Evolutionary conservation across 768 basidiomycete genomes (phyloP), one percentile per base, ranked within the genome.

Genomic region (Termitomyces sp.): DNA sequence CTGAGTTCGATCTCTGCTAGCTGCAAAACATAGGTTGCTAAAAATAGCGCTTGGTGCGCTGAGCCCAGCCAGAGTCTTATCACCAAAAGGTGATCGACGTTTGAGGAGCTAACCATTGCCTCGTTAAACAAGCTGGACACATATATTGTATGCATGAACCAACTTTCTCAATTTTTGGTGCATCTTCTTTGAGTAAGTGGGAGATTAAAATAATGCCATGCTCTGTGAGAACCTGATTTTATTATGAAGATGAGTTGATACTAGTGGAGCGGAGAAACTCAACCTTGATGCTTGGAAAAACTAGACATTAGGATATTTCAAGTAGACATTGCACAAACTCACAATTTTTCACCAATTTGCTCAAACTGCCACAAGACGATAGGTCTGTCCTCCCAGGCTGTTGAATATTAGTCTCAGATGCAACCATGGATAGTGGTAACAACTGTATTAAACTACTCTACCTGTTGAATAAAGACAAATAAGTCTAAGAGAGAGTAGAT

Each of bases 371-470:
- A 80, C 54, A 98, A 80, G 6, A 96, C 88, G 16, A 86, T 75
- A 4, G 93, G 85, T 20, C 90, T 76, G 65, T 94, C 88, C 65
- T 98, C 95, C 96, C 96, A 98, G n/a, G n/a, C n/a, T n/a, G n/a
- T n/a, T n/a, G n/a, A n/a, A n/a, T n/a, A n/a, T n/a, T n/a, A n/a
- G n/a, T n/a, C n/a, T n/a, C n/a, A n/a, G n/a, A n/a, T n/a, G n/a
- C n/a, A n/a, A n/a, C n/a, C n/a, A n/a, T n/a, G n/a, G n/a, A n/a
- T n/a, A n/a, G n/a, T n/a, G n/a, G n/a, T n/a, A n/a, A n/a, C n/a
- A n/a, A n/a, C n/a, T n/a, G n/a, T n/a, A n/a, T n/a, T n/a, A n/a
- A n/a, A n/a, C n/a, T n/a, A n/a, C n/a, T n/a, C n/a, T n/a, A n/a
- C n/a, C n/a, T n/a, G n/a, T n/a, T n/a, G n/a, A n/a, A n/a, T n/a